phyloP scores from a whole-genome alignment of 257 asterid genomes.

The Fraxinus cuspidata region DNA sequence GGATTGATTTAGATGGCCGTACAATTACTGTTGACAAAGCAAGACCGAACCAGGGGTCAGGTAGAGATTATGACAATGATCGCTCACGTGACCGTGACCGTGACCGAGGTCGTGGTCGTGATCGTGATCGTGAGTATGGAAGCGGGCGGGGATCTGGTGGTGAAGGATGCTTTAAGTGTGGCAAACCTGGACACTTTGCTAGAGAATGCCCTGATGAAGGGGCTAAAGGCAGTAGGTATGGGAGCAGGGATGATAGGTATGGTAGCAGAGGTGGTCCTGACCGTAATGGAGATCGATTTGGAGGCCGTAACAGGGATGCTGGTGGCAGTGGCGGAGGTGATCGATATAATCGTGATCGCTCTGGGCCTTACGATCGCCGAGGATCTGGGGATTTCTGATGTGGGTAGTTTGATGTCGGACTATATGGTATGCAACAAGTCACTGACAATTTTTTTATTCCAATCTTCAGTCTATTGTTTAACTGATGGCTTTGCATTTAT shows the following conservation, averaged over 20 bases:
- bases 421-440: conserved; percentile 1
- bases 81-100: conserved; percentile 56
- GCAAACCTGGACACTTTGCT: conserved; percentile 90
- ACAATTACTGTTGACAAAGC: conserved; percentile 80
- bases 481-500: conserved; percentile 21
- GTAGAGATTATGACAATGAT: conserved; percentile 57
- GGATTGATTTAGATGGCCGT: conserved; percentile 79
- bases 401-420: conserved; percentile 24
- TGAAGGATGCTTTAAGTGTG: conserved; percentile 87
- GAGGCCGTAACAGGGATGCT: conserved; percentile 58
- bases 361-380: conserved; percentile 88
- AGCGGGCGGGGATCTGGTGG: conserved; percentile 64
- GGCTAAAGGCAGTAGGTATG: conserved; percentile 58
- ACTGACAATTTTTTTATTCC: neutral
- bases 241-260: conserved; percentile 56
- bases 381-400: conserved; percentile 56
- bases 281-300: conserved; percentile 59
- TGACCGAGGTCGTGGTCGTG: conserved; percentile 58
- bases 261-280: conserved; percentile 69
- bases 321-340: conserved; percentile 72
- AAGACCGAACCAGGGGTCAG: conserved; percentile 65
- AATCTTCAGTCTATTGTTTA: neutral
- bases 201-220: conserved; percentile 84
- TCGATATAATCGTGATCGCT: conserved; percentile 66
- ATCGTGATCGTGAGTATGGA: conserved; percentile 50